Base-by-base conservation (phyloP, 495 filamentous ascomycete species). In the Melanomma pulvis-pyrius region DNA sequence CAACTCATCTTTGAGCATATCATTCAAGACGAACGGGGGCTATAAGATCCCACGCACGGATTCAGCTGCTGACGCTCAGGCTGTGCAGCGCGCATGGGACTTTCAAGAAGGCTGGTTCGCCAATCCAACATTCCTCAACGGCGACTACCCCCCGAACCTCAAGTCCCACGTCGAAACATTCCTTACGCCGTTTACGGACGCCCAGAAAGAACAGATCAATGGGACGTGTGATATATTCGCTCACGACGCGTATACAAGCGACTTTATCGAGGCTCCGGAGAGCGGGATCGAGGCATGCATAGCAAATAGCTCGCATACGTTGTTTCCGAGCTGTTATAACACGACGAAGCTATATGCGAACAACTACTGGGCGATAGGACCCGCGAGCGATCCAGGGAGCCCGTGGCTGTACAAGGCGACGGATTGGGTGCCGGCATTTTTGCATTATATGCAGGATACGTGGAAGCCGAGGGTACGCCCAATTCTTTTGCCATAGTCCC, bases 1-100 rank as follows among this genome's bases (percentile, higher is more conserved):
- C 24, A 77, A 79, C 61, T 50, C 64, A 41, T 73, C 65, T 1
- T 71, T 78, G 24, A 59, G 54, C 30, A 47, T 66, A 5, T 70
- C 72, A 13, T 75, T 75, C 68, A 79, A 79, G 60, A 73, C 63
- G 34, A 79, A 78, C 56, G 76, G 76, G 24, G 76, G 75, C 39
- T 75, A 76, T 69, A 77, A 75, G 55, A 75, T 78, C 60, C 73
- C 71, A 17, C 69, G 69, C 29, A 70, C 70, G 36, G 64, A 70
- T 41, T 71, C 65, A 8, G 39, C 49, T 15, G 71, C 57, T 2
- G 72, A 75, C 47, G 59, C 44, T 13, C 60, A 60, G n/a, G 68
- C 53, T 36, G 63, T 56, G 32, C 49, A 66, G 34, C 69, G 72
- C 22, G 66, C 72, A 19, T 74, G 71, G 72, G 74, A 74, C 59